Evolutionary conservation across 2,329 filamentous ascomycete genomes (phyloP).

Genomic region (Sporothrix inflata): DNA sequence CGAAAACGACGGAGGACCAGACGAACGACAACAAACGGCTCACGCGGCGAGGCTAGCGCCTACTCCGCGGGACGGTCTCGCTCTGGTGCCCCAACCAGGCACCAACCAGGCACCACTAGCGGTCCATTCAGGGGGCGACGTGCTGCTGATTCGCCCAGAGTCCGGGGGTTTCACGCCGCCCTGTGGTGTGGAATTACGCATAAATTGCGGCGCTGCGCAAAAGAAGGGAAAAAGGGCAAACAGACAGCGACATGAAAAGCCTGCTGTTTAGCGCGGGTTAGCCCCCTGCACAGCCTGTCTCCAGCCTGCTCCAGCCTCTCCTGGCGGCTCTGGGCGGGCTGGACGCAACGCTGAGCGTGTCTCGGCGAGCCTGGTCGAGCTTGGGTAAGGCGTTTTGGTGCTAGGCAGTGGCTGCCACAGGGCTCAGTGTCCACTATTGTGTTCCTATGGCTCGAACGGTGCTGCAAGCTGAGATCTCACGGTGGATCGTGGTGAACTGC

Average conservation of each 20-base stretch:
- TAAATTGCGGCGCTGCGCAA: neutral
- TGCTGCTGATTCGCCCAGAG: slow-evolving; percentile 4
- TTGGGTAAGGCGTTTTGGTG: slow-evolving; percentile 1
- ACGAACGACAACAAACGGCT: neutral
- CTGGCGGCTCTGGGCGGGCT: slow-evolving; percentile 7
- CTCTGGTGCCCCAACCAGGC: neutral
- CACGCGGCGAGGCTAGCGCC: slow-evolving; percentile 15
- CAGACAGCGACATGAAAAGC: neutral
- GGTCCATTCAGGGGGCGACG: neutral
- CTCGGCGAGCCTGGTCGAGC: neutral
- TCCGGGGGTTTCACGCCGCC: slow-evolving; percentile 9
- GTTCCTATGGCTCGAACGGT: neutral
- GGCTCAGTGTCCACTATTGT: neutral
- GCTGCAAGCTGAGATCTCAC: too few species aligned
- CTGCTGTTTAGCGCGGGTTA: neutral
- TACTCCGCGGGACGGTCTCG: slow-evolving; percentile 10
- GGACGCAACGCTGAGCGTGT: neutral
- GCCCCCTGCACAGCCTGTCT: neutral
- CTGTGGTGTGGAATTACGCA: slow-evolving; percentile 2
- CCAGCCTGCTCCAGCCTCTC: neutral
- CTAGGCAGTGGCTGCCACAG: slow-evolving; percentile 9
- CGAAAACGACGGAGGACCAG: neutral
- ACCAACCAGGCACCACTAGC: neutral
- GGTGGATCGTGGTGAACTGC: too few species aligned
- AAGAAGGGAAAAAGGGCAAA: neutral